These are phyloP conservation scores for Boletus rubroflammeus DNA, from an alignment of 768 basidiomycete species.

Conservation along the genomic window DNA sequence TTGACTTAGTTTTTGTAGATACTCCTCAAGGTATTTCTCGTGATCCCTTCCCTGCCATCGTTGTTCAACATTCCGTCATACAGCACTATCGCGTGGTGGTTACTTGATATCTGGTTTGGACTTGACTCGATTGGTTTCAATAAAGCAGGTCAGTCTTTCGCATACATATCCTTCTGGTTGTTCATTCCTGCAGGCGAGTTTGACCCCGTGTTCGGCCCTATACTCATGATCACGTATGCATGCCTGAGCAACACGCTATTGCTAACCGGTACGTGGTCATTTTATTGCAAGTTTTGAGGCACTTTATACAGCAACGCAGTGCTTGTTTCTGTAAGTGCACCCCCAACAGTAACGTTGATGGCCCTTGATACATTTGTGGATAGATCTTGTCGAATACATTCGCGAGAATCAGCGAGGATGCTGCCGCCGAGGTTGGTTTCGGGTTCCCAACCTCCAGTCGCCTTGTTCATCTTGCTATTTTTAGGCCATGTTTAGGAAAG, in stretches of 20 bases:
- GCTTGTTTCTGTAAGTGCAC: slow-evolving; percentile 64
- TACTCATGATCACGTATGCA: slow-evolving; percentile 89
- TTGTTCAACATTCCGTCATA: background rate
- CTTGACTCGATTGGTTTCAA: slow-evolving; percentile 90
- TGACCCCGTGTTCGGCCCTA: slow-evolving; percentile 83
- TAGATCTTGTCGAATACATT: slow-evolving; percentile 96
- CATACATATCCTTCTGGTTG: background rate
- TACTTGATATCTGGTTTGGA: slow-evolving; percentile 93
- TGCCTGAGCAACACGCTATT: slow-evolving; percentile 90
- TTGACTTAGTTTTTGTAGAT: slow-evolving; percentile 22
- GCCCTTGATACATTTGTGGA: slow-evolving; percentile 15
- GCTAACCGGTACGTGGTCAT: slow-evolving; percentile 64
- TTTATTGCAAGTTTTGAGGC: background rate
- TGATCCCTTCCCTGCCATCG: background rate
- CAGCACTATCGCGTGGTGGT: slow-evolving; percentile 87
- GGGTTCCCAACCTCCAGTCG: background rate
- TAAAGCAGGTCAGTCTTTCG: slow-evolving; percentile 57
- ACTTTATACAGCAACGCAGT: slow-evolving; percentile 40
- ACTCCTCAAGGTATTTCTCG: slow-evolving; percentile 34
- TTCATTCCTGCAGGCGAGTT: slow-evolving; percentile 52
- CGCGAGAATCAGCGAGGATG: slow-evolving; percentile 89
- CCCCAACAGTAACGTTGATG: background rate
- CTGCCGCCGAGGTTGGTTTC: slow-evolving; percentile 72
- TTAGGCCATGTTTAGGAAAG: slow-evolving; percentile 92
- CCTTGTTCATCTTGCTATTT: background rate